phyloP scores from a whole-genome alignment of 2,329 filamentous ascomycete genomes.

The Aureobasidium sp. region DNA sequence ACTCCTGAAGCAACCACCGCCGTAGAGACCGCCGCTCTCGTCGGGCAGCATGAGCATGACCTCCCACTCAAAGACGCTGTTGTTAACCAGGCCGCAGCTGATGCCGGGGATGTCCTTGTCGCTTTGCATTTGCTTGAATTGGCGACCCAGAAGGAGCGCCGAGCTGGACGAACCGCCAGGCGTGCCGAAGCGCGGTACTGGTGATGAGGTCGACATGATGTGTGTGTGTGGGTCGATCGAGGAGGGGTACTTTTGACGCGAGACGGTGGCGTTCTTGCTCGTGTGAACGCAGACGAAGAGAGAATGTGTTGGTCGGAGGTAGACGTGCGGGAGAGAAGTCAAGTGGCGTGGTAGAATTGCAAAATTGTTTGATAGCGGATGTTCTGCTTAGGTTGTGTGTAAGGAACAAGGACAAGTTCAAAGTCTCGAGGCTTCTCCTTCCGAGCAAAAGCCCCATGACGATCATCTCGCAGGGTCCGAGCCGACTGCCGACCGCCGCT shows the following conservation, averaged over 20 bases:
- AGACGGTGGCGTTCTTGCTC: background rate
- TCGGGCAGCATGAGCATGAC: slow-evolving; percentile 98
- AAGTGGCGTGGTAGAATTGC: background rate
- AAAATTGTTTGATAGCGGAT: background rate
- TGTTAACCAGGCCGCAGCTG: slow-evolving; percentile 78
- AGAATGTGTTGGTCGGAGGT: background rate
- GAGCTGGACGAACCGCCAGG: slow-evolving; percentile 41
- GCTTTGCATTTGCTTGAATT: slow-evolving; percentile 89
- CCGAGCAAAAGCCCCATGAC: background rate
- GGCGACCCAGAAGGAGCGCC: slow-evolving; percentile 66
- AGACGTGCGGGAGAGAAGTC: background rate
- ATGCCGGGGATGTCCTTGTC: slow-evolving; percentile 90
- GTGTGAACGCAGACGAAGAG: background rate
- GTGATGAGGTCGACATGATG: slow-evolving; percentile 6
- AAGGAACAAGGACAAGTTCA: background rate
- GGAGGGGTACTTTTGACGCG: background rate
- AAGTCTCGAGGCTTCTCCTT: background rate
- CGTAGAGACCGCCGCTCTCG: slow-evolving; percentile 36
- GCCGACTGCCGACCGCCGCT: background rate
- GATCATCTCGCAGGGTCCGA: background rate
- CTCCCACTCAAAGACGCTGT: slow-evolving; percentile 94
- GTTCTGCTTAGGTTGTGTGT: background rate
- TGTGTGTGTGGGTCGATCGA: background rate
- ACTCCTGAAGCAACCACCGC: slow-evolving; percentile 83
- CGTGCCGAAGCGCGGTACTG: slow-evolving; percentile 3